phyloP scores from a whole-genome alignment of 352 stramenopile genomes.

The Pythium aristosporum region DNA sequence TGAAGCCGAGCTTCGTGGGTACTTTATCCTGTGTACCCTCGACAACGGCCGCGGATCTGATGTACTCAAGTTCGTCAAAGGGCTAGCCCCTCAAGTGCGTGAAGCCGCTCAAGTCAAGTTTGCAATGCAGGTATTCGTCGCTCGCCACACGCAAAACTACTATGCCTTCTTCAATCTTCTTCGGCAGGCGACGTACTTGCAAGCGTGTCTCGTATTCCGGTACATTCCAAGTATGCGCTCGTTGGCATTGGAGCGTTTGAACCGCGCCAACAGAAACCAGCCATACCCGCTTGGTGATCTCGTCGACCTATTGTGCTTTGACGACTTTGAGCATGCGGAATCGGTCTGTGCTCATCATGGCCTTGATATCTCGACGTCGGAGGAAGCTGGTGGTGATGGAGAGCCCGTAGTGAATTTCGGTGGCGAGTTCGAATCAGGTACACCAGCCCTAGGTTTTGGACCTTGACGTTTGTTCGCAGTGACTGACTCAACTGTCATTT shows the following conservation, averaged over 20 bases:
- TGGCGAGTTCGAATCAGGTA: constrained; percentile 77
- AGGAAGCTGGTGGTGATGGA: constrained; percentile 38
- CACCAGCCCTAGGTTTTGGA: not conserved
- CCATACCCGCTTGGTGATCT: constrained; percentile 64
- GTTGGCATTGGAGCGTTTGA: constrained; percentile 73
- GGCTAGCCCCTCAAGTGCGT: constrained; percentile 50
- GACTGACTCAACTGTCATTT: not conserved
- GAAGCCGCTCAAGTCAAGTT: constrained; percentile 81
- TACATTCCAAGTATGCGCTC: constrained; percentile 82
- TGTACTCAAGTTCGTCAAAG: constrained; percentile 87
- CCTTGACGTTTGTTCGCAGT: not conserved
- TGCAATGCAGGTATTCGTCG: constrained; percentile 84
- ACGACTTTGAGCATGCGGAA: constrained; percentile 71
- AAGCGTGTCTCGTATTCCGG: constrained; percentile 80
- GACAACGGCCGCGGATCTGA: constrained; percentile 82
- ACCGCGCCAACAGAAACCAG: constrained; percentile 70
- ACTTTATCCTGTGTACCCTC: constrained; percentile 85
- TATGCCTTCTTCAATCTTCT: constrained; percentile 81
- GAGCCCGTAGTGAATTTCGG: constrained; percentile 69
- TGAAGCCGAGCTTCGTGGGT: constrained; percentile 79
- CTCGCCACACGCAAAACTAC: constrained; percentile 83
- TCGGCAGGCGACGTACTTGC: constrained; percentile 71
- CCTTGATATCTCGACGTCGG: constrained; percentile 40
- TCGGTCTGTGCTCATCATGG: constrained; percentile 67
- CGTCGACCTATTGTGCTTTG: constrained; percentile 75